Base-by-base conservation (phyloP, 2,329 filamentous ascomycete species). In the Chaetomium sp. region DNA sequence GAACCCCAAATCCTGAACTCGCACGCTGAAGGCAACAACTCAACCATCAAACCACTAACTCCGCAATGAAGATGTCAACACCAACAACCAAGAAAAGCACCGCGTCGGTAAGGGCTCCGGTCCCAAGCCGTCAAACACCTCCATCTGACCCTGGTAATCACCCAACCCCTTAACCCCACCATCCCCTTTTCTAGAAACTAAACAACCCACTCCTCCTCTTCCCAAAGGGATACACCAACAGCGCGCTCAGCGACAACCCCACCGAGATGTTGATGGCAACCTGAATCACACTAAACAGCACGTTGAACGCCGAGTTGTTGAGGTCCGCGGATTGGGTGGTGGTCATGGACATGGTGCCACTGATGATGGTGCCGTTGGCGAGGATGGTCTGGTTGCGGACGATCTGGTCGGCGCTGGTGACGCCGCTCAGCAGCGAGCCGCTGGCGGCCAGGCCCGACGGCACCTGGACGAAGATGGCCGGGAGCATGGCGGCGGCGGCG, bases 401-500 rank as follows among this genome's bases (percentile, higher is more conserved):
- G 53, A 87, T 80, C 60, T 82, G 78, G 66, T 88, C 80, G 0
- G 87, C 86, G 6, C 80, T 82, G 4, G 79, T 80, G 62, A 89
- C 77, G 19, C 87, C 86, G 8, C 83, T 82, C 5, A 88, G 75
- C 21, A 89, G 76, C 16, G 84, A 86, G 0, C 86, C 86, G 31
- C 81, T 81, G 0, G 84, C 85, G 3, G 86, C 86, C n/a, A 89
- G 77, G 31, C 86, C 85, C 23, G 83, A 85, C 0, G 86, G 86
- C 29, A 89, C 86, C 68, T 87, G 86, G 1, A 89, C 84, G 68
- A 96, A 96, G 68, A 97, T 96, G 5, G 90, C 93, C 0, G 93
- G 93, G 10, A 97, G 79, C 82, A 97, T 91, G 1, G 91, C 90
- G 0, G 92, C 91, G 0, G 92, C 92, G 0, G 93, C 93, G 2